Evolutionary conservation across 306 rosid genomes (phyloP), one percentile per base, ranked within the genome.

Genomic region (Urtica urens): DNA sequence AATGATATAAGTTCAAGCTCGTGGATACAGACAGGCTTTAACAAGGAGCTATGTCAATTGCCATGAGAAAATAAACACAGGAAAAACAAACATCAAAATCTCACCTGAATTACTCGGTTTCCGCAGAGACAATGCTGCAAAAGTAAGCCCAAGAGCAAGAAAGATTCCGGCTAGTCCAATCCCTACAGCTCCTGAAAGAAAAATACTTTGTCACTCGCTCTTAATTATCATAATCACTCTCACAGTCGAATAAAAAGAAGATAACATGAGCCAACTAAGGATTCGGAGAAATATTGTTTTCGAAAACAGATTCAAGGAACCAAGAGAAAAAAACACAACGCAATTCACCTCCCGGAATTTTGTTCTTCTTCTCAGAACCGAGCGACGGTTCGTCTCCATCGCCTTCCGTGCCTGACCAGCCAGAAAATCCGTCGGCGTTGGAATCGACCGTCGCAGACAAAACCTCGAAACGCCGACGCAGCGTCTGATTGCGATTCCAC

Each of bases 151-250:
- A 1, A 81, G 43, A 37, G 70, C 65, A 53, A 90, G 82, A 51
- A 85, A 55, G 34, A 79, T 71, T 60, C 96, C 99, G 22, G 87
- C 93, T 17, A 85, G 72, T 67, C 96, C 93, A 40, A 74, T 79
- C 72, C 87, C 86, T 62, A 82, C 76, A 46, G 71, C 58, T 52
- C 94, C 95, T 92, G 94, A 69, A 78, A 92, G 66, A 78, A 75
- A 72, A 70, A 94, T 85, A 81, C 76, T 68, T 60, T n/a, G n/a
- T n/a, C n/a, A n/a, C 62, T 64, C 15, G n/a, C n/a, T 13, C 15
- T 35, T 13, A 35, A 35, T 35, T 35, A 13, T 13, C 40, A 35
- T 7, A 4, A 3, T 35, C 5, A 35, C 10, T 14, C 11, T 10
- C 40, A 35, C 4, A 5, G 3, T 10, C 40, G 3, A 9, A 35